Evolutionary conservation across 768 basidiomycete genomes (phyloP).

Genomic region (Suillus americanus): DNA sequence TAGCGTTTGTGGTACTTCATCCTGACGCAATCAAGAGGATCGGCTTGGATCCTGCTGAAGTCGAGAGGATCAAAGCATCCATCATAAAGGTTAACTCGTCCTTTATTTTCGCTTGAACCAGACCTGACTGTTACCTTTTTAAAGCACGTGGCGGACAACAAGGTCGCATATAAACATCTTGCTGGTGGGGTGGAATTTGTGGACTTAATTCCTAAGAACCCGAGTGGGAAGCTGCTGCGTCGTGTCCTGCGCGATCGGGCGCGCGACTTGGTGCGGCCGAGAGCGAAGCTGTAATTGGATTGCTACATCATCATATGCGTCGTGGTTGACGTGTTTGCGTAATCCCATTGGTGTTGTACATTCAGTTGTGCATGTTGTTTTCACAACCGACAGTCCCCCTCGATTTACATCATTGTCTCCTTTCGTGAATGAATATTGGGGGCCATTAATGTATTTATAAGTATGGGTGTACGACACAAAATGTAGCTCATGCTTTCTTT

Average conservation of each 20-base stretch:
- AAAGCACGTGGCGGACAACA: slow-evolving; percentile 55
- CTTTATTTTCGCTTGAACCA: neutral
- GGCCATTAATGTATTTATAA: neutral
- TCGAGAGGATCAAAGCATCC: slow-evolving; percentile 39
- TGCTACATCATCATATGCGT: neutral
- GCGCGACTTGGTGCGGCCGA: slow-evolving; percentile 19
- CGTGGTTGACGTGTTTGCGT: neutral
- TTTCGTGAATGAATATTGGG: neutral
- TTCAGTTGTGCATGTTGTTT: neutral
- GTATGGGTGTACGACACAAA: neutral
- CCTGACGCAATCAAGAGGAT: slow-evolving; percentile 39
- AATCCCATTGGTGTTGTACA: neutral
- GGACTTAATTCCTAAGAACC: slow-evolving; percentile 57
- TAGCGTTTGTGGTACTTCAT: slow-evolving; percentile 64
- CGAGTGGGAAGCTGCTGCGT: slow-evolving; percentile 59
- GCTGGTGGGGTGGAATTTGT: slow-evolving; percentile 60
- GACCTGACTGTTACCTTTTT: slow-evolving; percentile 7
- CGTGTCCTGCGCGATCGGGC: slow-evolving; percentile 53
- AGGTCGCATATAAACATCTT: slow-evolving; percentile 57
- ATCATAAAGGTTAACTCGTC: slow-evolving; percentile 44
- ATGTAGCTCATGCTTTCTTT: neutral
- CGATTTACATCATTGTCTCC: neutral
- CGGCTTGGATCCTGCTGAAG: slow-evolving; percentile 26
- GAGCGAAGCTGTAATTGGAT: slow-evolving; percentile 6
- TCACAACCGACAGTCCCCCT: neutral